A percentile compares a stretch with the other conserved stretches of the same genome.
phyloP scores from a whole-genome alignment of 768 basidiomycete species.

The Phylloporus rhodoxanthus region DNA sequence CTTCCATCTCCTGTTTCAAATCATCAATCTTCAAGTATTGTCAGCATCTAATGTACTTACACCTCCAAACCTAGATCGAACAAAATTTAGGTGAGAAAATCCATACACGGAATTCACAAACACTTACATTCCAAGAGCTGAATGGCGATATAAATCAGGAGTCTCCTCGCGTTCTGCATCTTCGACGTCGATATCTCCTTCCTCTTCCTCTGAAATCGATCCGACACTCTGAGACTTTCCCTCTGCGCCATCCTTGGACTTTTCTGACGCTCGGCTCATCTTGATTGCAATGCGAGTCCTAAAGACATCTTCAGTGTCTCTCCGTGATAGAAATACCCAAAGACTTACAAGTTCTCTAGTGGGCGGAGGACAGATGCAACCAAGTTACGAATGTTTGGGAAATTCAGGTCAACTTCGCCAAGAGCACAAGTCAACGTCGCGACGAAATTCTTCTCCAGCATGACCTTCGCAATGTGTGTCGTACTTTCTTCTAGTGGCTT shows the following conservation, averaged over 20 bases:
- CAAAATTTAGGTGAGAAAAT: constrained; percentile 9
- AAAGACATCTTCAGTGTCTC: constrained; percentile 9
- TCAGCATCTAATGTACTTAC: constrained; percentile 42
- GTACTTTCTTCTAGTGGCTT: constrained; percentile 66
- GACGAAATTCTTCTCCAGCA: constrained; percentile 98
- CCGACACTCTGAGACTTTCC: constrained; percentile 40
- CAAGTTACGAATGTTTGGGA: constrained; percentile 80
- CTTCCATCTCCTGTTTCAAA: constrained; percentile 72
- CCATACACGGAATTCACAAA: neutral
- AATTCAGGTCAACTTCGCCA: constrained; percentile 92
- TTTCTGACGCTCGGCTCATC: constrained; percentile 79
- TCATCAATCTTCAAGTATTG: constrained; percentile 13
- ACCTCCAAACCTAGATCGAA: constrained; percentile 55
- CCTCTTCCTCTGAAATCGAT: constrained; percentile 40
- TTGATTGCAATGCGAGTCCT: constrained; percentile 98
- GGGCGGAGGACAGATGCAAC: constrained; percentile 87
- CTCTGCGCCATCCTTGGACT: constrained; percentile 52
- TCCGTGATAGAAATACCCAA: neutral
- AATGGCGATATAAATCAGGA: constrained; percentile 92
- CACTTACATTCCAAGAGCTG: constrained; percentile 86
- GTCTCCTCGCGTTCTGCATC: constrained; percentile 67
- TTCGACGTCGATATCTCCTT: constrained; percentile 54
- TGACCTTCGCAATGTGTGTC: constrained; percentile 91
- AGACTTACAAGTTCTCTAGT: constrained; percentile 77
- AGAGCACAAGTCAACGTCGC: constrained; percentile 80